Evolutionary conservation across 164 flowering plant species (phyloP), one percentile per base, ranked within the genome.

Genomic region (Tetrastigma voinierianum): DNA sequence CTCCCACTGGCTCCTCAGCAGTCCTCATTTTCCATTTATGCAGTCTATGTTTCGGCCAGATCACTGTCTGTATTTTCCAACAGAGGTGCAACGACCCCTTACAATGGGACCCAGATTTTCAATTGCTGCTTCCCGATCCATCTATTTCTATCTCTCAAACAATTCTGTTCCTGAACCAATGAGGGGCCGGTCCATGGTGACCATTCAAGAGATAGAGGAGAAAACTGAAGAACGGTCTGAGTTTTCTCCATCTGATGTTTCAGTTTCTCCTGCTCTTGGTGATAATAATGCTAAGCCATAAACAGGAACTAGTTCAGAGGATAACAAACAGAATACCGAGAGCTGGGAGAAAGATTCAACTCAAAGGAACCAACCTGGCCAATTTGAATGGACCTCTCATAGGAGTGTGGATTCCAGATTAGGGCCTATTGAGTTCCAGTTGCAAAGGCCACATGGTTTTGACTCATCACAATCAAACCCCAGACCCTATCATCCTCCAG

Each of bases 141-240:
- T 72, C 84, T n/a, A 23, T 51, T 77, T 16, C 70, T 61, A 57
- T n/a, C n/a, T 82, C 55, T 70, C 83, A 21, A 65, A 72, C 52
- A 48, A 55, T 12, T n/a, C 69, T 11, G 58, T 68, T 9, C 64
- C 81, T 0, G 54, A 64, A 21, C 61, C 68, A 47, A 45, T 61
- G 47, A 68, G 69, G 64, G 70, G 67, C 46, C 66, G 72, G 61
- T 74, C 86, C 49, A 78, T 69, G n/a, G 79, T 80, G 46, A 74
- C 77, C 20, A 77, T 82, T 74, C 84, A 78, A 60, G 90, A 84
- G 77, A 77, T 82, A 70, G 86, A 79, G 56, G 87, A 82, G 66
- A 82, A 70, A 71, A 46, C 65, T 57, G 77, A 78, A 60, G 74
- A 69, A 65, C 63, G 69, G 44, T 51, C 67, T 1, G 51, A 56